These are phyloP conservation scores for Colletotrichum sp. DNA, from an alignment of 2,329 filamentous ascomycete species.

Conservation along the genomic window DNA sequence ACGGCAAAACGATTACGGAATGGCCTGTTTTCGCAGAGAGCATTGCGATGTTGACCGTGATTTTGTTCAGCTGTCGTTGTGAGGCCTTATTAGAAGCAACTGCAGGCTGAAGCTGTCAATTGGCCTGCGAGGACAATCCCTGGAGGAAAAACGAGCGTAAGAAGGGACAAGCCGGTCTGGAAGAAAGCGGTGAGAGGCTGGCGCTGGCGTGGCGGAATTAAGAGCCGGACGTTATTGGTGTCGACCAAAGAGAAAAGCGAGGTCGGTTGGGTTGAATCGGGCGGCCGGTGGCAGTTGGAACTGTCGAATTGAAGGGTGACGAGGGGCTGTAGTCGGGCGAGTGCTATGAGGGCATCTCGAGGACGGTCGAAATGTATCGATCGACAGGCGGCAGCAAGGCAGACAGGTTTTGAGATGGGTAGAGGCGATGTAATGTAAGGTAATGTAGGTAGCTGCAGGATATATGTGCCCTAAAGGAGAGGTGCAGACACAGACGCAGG, in stretches of 20 bases:
- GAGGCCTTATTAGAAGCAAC: neutral
- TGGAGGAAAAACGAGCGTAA: conserved; percentile 19
- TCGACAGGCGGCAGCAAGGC: neutral
- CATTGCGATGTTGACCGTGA: conserved; percentile 9
- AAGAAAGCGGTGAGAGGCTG: conserved; percentile 13
- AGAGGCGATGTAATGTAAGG: conserved; percentile 17
- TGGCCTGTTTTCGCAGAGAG: conserved; percentile 10
- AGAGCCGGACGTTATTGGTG: neutral
- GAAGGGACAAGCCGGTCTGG: conserved; percentile 16
- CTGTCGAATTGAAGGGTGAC: neutral
- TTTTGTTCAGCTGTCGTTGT: neutral
- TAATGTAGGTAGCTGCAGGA: conserved; percentile 22
- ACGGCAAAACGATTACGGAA: neutral
- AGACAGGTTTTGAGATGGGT: conserved; percentile 1
- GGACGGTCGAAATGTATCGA: neutral
- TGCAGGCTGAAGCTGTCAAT: neutral
- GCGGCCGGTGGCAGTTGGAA: neutral
- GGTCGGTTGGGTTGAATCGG: neutral
- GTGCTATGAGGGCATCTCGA: conserved; percentile 16
- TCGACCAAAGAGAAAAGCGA: neutral
- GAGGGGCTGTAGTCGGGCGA: neutral
- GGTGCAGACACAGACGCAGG: conserved; percentile 27
- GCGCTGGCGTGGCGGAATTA: neutral
- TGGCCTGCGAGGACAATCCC: conserved; percentile 16
- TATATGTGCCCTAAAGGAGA: conserved; percentile 35